phyloP scores from a whole-genome alignment of 495 filamentous ascomycete species.

The Parathielavia hyrcaniae region DNA sequence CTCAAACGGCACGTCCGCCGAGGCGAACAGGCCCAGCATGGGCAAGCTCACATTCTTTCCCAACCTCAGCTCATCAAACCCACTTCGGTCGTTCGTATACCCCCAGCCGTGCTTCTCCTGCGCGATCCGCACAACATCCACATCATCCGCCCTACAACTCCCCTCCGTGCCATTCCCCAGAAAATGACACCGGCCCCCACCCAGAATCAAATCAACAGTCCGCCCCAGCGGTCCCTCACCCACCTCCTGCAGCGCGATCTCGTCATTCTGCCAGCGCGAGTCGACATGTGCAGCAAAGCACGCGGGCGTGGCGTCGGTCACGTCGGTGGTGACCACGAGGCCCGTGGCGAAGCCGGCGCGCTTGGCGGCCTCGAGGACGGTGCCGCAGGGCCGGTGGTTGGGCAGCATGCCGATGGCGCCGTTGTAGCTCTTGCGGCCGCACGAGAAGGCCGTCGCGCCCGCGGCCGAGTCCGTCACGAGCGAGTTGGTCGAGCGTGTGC shows the following conservation, averaged over 20 bases:
- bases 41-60: slow-evolving; percentile 74
- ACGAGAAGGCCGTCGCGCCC: slow-evolving; percentile 93
- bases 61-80: slow-evolving; percentile 68
- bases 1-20: slow-evolving; percentile 81
- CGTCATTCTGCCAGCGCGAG: slow-evolving; percentile 70
- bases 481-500: slow-evolving; percentile 73
- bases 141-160: slow-evolving; percentile 69
- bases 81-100: slow-evolving; percentile 63
- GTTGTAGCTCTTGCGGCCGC: slow-evolving; percentile 89
- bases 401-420: slow-evolving; percentile 87
- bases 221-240: slow-evolving; percentile 76
- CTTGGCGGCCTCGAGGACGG: slow-evolving; percentile 91
- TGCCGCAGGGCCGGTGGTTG: slow-evolving; percentile 80
- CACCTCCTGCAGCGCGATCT: slow-evolving; percentile 85
- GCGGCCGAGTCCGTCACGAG: slow-evolving; percentile 93
- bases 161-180: slow-evolving; percentile 67
- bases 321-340: slow-evolving; percentile 87
- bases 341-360: slow-evolving; percentile 86
- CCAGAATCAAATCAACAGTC: slow-evolving; percentile 84
- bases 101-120: slow-evolving; percentile 67
- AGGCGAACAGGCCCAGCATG: slow-evolving; percentile 78
- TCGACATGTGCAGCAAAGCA: slow-evolving; percentile 90
- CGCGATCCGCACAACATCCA: slow-evolving; percentile 62
- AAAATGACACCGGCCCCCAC: slow-evolving; percentile 91
- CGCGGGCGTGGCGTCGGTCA: slow-evolving; percentile 96